These are phyloP conservation scores for Ampelocalamus luodianensis DNA, from an alignment of 176 grass and related monocot genomes.

Conservation along the genomic window DNA sequence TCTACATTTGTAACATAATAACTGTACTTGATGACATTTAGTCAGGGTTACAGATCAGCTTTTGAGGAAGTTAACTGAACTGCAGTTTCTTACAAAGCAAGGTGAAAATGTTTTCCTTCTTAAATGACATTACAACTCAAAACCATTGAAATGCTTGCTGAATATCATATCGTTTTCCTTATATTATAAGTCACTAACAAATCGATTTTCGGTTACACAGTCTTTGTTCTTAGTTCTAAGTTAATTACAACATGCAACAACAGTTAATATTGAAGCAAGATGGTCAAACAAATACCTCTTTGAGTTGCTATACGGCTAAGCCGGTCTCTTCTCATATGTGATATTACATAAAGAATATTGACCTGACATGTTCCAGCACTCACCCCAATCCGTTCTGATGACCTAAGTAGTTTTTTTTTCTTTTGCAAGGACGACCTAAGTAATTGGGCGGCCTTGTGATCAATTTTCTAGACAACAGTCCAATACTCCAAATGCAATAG, in stretches of 20 bases:
- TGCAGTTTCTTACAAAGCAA: neutral
- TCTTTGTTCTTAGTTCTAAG: neutral
- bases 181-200: neutral
- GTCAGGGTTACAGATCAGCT: neutral
- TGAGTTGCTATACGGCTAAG: no score
- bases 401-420: no score
- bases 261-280: neutral
- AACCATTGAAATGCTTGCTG: neutral
- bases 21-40: neutral
- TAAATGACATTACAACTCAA: neutral
- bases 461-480: neutral
- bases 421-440: neutral
- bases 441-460: neutral
- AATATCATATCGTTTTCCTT: neutral
- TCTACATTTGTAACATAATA: neutral
- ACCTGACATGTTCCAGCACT: no score
- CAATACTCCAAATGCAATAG: neutral
- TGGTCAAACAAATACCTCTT: neutral
- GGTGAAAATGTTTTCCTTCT: neutral
- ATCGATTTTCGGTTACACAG: neutral
- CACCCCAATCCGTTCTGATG: no score
- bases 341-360: no score
- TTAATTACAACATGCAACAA: neutral
- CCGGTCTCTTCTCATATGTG: no score
- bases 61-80: neutral